These are phyloP conservation scores for Lipomyces yamadae DNA, from an alignment of 805 yeast genomes.

Conservation along the genomic window DNA sequence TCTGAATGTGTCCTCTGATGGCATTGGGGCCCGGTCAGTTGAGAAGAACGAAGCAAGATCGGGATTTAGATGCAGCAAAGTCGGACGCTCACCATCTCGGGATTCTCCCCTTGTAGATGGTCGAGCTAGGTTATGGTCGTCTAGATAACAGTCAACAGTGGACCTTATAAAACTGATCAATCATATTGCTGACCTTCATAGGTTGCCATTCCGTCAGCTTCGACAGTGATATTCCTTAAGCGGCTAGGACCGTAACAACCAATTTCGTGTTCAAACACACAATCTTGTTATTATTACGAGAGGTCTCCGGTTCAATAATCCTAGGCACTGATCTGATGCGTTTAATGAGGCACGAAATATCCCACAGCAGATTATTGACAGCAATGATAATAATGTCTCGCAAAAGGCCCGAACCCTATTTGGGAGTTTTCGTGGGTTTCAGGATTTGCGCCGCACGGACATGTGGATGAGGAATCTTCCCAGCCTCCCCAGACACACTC, in stretches of 20 bases:
- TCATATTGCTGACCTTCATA: constrained; percentile 29
- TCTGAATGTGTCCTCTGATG: constrained; percentile 19
- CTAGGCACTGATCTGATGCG: not conserved
- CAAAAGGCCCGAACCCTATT: not conserved
- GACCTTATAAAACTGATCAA: not conserved
- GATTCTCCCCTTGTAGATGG: not conserved
- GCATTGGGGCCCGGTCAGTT: constrained; percentile 14
- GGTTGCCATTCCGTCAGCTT: constrained; percentile 26
- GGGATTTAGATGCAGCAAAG: constrained; percentile 29
- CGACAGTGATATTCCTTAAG: not conserved
- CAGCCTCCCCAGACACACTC: too few relatives aligned
- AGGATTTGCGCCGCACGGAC: not conserved
- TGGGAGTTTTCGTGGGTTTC: not conserved
- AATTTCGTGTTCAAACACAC: not conserved
- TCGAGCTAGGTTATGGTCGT: constrained; percentile 31
- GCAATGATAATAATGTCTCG: too few relatives aligned
- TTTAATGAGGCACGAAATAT: not conserved
- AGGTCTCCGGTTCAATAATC: not conserved
- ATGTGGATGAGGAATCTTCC: not conserved
- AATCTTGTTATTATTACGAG: not conserved
- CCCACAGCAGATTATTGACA: too few relatives aligned
- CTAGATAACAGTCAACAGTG: constrained; percentile 20
- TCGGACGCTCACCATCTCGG: constrained; percentile 18
- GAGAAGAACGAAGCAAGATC: constrained; percentile 36
- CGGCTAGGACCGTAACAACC: not conserved